Evolutionary conservation across 208 protist genomes (phyloP), one percentile per base, ranked within the genome.

Genomic region (Leishmania major): DNA sequence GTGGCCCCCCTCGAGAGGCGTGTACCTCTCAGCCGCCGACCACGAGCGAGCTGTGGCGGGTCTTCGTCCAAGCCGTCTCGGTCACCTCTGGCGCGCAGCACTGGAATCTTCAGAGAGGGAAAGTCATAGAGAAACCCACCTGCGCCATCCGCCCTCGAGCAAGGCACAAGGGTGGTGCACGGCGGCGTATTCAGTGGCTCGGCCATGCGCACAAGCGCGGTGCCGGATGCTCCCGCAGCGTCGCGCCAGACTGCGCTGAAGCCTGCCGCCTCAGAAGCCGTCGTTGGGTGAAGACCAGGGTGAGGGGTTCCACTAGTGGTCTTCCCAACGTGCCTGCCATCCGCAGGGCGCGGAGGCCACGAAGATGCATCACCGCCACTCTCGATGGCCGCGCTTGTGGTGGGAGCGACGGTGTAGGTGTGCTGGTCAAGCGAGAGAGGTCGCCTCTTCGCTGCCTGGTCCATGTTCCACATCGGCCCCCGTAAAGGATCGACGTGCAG

Each of bases 21-120:
- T 45, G 22, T 25, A 10, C 72, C 62, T 31, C 77, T 22, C 77
- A 37, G 62, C 47, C 31, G 77, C 49, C 15, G 45, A 45, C 66
- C 79, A 31, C 43, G 40, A 7, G 74, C 62, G 2, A 22, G 78
- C 1, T 53, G 73, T 5, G 78, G 74, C 6, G 25, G 71, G 43
- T 19, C 28, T 35, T 79, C 22, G 3, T 15, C 47, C 0, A 37
- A 35, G n/a, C 57, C 31, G 1, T 17, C 25, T 7, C 73, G 53
- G 15, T 74, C 82, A 1, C 72, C 55, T 2, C 70, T 78, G 1
- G 53, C 17, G 62, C 28, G 57, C 15, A 86, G 74, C 64, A 53
- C 66, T 5, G 47, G 78, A 43, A 75, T 22, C 51, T 25, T 53
- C 22, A 81, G 28, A 81, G 66, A 73, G 5, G 78, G 78, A 35